Evolutionary conservation across 2,329 filamentous ascomycete species (phyloP).

Genomic region (Penicillium sp.): DNA sequence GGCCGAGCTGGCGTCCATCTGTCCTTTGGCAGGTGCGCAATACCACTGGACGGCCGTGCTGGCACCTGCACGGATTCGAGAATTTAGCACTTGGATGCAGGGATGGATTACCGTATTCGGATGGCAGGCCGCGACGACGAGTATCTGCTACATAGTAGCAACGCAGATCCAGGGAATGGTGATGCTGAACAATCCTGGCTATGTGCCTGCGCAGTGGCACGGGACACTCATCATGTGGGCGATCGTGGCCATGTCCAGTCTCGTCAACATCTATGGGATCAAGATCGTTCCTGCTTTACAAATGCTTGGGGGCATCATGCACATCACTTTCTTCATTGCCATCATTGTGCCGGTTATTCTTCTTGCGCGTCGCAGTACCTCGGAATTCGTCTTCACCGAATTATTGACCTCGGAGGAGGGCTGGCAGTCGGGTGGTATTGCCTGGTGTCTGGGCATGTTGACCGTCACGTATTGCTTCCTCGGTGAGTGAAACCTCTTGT

Average conservation of each 20-base stretch:
- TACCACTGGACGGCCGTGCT: slow-evolving; percentile 44
- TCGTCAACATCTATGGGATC: slow-evolving; percentile 35
- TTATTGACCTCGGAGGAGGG: slow-evolving; percentile 46
- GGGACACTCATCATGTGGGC: slow-evolving; percentile 40
- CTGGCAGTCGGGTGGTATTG: slow-evolving; percentile 46
- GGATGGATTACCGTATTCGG: slow-evolving; percentile 39
- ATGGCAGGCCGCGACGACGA: slow-evolving; percentile 39
- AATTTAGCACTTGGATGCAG: slow-evolving; percentile 34
- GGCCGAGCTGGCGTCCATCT: slow-evolving; percentile 43
- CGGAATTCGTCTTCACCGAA: slow-evolving; percentile 44
- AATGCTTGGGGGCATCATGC: slow-evolving; percentile 27
- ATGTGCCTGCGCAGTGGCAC: slow-evolving; percentile 41
- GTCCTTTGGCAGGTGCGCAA: slow-evolving; percentile 43
- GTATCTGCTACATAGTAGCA: slow-evolving; percentile 31
- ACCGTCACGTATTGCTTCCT: slow-evolving; percentile 30
- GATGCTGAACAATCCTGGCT: slow-evolving; percentile 30
- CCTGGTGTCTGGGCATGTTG: slow-evolving; percentile 46
- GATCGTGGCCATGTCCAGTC: slow-evolving; percentile 32
- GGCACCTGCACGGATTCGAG: slow-evolving; percentile 27
- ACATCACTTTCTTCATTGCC: slow-evolving; percentile 40
- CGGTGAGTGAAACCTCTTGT: slow-evolving; percentile 15
- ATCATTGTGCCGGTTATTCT: slow-evolving; percentile 38
- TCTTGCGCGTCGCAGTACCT: slow-evolving; percentile 31
- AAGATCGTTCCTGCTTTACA: slow-evolving; percentile 31
- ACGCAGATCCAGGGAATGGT: slow-evolving; percentile 33